Evolutionary conservation across 768 basidiomycete genomes (phyloP).

Genomic region (Rhizopogon roseolus): DNA sequence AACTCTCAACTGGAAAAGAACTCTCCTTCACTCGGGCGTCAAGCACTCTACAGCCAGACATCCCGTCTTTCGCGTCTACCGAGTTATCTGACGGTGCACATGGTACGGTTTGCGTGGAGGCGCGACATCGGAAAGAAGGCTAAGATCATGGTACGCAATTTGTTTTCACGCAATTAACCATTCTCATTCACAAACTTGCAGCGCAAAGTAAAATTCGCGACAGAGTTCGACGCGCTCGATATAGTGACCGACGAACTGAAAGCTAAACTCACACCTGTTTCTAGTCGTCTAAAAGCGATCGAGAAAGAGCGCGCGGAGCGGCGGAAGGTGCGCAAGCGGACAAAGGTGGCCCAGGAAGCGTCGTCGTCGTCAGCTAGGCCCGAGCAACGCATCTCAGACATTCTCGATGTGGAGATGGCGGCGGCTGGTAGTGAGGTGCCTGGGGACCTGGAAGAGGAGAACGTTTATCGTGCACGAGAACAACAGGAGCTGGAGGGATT

Average conservation of each 20-base stretch:
- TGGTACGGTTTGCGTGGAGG: slow-evolving; percentile 96
- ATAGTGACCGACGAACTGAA: slow-evolving; percentile 77
- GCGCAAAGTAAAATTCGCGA: slow-evolving; percentile 90
- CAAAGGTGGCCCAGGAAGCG: slow-evolving; percentile 36
- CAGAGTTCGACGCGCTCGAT: slow-evolving; percentile 83
- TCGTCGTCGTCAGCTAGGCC: slow-evolving; percentile 18
- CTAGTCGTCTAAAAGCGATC: slow-evolving; percentile 68
- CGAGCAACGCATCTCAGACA: slow-evolving; percentile 25
- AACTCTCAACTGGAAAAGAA: slow-evolving; percentile 83
- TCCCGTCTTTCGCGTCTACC: slow-evolving; percentile 84
- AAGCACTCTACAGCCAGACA: slow-evolving; percentile 77
- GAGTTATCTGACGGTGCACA: slow-evolving; percentile 80
- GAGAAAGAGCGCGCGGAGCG: slow-evolving; percentile 84
- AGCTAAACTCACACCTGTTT: slow-evolving; percentile 63
- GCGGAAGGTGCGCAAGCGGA: slow-evolving; percentile 73
- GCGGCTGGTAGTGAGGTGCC: slow-evolving; percentile 15
- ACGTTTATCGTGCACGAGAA: slow-evolving; percentile 60
- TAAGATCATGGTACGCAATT: slow-evolving; percentile 81
- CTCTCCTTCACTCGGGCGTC: slow-evolving; percentile 72
- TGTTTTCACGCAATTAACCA: too few species aligned
- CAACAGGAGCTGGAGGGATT: slow-evolving; percentile 57
- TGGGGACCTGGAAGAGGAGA: slow-evolving; percentile 56
- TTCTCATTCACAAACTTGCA: slow-evolving; percentile 19
- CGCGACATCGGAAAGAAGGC: slow-evolving; percentile 88
- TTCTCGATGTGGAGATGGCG: slow-evolving; percentile 46